Evolutionary conservation across 2,329 filamentous ascomycete species (phyloP).

Genomic region (Talaromyces sp.): DNA sequence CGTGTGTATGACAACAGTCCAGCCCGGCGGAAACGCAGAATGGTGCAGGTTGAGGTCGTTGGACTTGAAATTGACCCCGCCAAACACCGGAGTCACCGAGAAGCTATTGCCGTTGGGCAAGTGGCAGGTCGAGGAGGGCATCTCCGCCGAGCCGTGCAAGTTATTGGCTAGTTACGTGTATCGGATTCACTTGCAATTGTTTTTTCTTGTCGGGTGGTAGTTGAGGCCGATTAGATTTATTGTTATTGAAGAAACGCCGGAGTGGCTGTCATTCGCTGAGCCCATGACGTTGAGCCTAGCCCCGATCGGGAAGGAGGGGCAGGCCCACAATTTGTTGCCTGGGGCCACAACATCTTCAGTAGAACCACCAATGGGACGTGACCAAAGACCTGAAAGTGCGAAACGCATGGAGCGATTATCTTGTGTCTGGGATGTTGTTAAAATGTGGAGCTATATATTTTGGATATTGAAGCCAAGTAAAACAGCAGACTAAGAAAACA

Average conservation of each 20-base stretch:
- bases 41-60: conserved; percentile 66
- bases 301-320: conserved; percentile 8
- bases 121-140: conserved; percentile 35
- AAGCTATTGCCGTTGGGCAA: conserved; percentile 85
- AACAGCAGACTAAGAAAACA: too few relatives aligned
- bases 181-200: too few relatives aligned
- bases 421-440: too few relatives aligned
- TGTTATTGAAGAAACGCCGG: too few relatives aligned
- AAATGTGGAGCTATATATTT: too few relatives aligned
- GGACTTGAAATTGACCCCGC: conserved; percentile 84
- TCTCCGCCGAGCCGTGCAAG: not conserved
- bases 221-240: not conserved
- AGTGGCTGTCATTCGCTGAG: not conserved
- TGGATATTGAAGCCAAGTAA: too few relatives aligned
- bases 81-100: conserved; percentile 78
- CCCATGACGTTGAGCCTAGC: conserved; percentile 4
- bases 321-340: not conserved
- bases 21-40: conserved; percentile 68
- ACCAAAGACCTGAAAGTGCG: too few relatives aligned
- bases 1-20: conserved; percentile 82
- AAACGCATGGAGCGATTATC: too few relatives aligned
- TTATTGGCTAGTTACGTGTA: too few relatives aligned
- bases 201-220: not conserved
- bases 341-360: not conserved
- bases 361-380: too few relatives aligned